A percentile compares a stretch with the other conserved stretches of the same genome.
These are phyloP conservation scores for Penicillium sp. DNA, from an alignment of 2,329 filamentous ascomycete species.

Conservation along the genomic window DNA sequence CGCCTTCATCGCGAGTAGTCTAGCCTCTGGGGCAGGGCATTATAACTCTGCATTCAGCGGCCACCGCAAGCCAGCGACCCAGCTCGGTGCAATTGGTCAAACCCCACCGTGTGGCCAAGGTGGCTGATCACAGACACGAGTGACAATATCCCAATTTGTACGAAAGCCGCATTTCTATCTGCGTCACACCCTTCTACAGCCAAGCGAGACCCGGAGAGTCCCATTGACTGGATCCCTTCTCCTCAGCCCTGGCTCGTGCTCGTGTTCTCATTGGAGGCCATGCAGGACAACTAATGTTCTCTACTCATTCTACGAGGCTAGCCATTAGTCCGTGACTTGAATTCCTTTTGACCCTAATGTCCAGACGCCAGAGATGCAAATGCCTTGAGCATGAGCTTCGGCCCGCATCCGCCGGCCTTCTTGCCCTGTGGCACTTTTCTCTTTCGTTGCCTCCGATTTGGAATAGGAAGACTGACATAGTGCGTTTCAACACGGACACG, in stretches of 20 bases:
- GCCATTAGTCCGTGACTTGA: background rate
- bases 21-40: conserved; percentile 25
- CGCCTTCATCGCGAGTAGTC: conserved; percentile 35
- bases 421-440: conserved; percentile 4
- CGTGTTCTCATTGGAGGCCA: background rate
- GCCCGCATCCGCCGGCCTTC: background rate
- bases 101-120: conserved; percentile 51
- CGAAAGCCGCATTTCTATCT: conserved; percentile 1
- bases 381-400: background rate
- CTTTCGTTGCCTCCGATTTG: background rate
- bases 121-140: conserved; percentile 35
- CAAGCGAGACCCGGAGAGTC: background rate
- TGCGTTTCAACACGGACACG: conserved; percentile 23
- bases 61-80: conserved; percentile 29
- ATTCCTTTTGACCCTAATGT: background rate
- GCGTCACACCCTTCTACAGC: background rate
- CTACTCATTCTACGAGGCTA: background rate
- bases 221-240: background rate
- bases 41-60: conserved; percentile 24
- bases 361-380: background rate
- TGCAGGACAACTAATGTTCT: background rate
- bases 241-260: background rate
- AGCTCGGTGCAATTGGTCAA: conserved; percentile 44
- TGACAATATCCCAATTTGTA: background rate
- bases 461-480: conserved; percentile 1